A percentile compares a stretch with the other conserved stretches of the same genome.
Evolutionary conservation across 495 filamentous ascomycete genomes (phyloP).

Genomic region (Xylaria bambusicola): DNA sequence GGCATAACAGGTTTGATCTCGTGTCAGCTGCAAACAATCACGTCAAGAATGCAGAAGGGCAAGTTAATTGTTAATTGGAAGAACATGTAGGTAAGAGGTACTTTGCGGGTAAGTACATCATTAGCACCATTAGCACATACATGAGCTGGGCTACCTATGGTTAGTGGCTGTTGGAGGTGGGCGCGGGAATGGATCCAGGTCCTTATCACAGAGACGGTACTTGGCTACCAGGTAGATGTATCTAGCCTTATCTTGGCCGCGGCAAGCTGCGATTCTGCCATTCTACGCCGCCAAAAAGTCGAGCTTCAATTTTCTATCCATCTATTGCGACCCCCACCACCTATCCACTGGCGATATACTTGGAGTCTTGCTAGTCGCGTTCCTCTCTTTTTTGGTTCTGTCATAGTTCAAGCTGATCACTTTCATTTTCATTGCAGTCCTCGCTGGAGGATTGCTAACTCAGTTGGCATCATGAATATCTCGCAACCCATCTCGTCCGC

Average conservation of each 20-base stretch:
- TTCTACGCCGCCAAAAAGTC: slow-evolving; percentile 33
- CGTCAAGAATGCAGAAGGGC: too few species aligned
- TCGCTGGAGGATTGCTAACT: slow-evolving; percentile 16
- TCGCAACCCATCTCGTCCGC: slow-evolving; percentile 83
- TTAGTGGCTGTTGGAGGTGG: too few species aligned
- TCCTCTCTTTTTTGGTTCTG: background rate
- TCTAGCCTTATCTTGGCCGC: background rate
- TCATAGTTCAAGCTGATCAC: background rate
- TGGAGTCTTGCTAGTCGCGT: background rate
- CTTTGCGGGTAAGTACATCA: too few species aligned
- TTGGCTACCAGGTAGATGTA: too few species aligned
- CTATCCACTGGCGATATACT: background rate
- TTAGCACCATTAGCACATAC: too few species aligned
- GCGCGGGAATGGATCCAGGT: too few species aligned
- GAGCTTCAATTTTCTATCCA: slow-evolving; percentile 29
- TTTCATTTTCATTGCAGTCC: slow-evolving; percentile 8
- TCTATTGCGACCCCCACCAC: slow-evolving; percentile 11
- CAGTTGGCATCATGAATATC: slow-evolving; percentile 64
- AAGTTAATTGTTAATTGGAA: too few species aligned
- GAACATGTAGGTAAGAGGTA: too few species aligned
- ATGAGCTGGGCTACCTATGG: too few species aligned
- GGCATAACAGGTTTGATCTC: too few species aligned
- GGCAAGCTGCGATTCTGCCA: slow-evolving; percentile 34
- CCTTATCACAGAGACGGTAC: too few species aligned
- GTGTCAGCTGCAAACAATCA: too few species aligned